A percentile compares a stretch with the other conserved stretches of the same genome.
Evolutionary conservation across 1,284 basidiomycete species (phyloP).

Genomic region (Irpex rosettiformis): DNA sequence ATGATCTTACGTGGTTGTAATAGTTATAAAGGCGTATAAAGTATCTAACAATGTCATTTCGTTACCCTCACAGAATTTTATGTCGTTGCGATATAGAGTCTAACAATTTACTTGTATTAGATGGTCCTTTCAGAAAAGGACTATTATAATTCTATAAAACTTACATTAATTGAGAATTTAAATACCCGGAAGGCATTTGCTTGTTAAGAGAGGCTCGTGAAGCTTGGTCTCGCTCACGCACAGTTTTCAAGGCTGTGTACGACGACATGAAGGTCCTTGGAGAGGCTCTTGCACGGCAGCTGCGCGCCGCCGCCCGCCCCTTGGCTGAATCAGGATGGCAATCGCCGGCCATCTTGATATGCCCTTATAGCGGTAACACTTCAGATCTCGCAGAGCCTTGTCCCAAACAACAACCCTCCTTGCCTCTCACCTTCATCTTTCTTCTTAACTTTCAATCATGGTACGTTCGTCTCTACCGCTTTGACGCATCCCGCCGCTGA

Average conservation of each 20-base stretch:
- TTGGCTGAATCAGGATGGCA: slow-evolving; percentile 15
- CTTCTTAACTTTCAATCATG: slow-evolving; percentile 21
- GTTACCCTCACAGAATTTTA: too few relatives aligned
- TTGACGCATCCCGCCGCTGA: slow-evolving; percentile 9
- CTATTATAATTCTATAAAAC: too few relatives aligned
- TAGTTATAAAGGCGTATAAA: too few relatives aligned
- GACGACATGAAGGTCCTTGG: not conserved
- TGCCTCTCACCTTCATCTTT: slow-evolving; percentile 15
- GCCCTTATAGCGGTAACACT: slow-evolving; percentile 8
- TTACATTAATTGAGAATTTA: too few relatives aligned
- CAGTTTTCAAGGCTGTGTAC: not conserved
- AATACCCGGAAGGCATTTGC: too few relatives aligned
- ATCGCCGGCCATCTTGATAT: slow-evolving; percentile 19
- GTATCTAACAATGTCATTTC: too few relatives aligned
- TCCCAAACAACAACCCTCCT: slow-evolving; percentile 9
- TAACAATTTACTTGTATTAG: too few relatives aligned
- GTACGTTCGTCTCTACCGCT: slow-evolving; percentile 15
- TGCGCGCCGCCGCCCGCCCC: slow-evolving; percentile 3
- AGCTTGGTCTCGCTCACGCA: too few relatives aligned
- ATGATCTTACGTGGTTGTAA: too few relatives aligned
- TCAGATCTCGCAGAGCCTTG: slow-evolving; percentile 10
- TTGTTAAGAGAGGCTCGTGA: too few relatives aligned
- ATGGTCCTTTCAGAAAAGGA: too few relatives aligned
- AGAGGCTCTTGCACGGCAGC: not conserved
- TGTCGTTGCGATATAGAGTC: too few relatives aligned